Conservation (phyloP, 225 moss, liverwort and hornwort species). For the Takakia lepidozioides region DNA sequence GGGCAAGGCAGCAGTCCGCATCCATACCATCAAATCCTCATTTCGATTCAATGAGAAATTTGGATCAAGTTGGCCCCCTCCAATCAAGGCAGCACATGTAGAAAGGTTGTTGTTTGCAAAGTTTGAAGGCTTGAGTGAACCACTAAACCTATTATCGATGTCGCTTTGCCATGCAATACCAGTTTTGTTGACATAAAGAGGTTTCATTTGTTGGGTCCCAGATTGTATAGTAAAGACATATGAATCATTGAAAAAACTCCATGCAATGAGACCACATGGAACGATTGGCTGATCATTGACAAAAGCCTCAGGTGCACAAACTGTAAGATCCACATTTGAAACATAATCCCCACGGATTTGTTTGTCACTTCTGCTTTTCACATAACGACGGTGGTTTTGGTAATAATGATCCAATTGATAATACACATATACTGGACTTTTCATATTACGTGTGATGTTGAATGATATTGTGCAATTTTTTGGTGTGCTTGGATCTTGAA, state of each 20-base stretch:
- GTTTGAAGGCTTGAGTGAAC: conserved; percentile 25
- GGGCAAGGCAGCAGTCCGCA: conserved; percentile 35
- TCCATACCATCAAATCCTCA: conserved; percentile 43
- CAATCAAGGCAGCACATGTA: conserved; percentile 9
- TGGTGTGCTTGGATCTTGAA: conserved; percentile 13
- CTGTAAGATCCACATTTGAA: conserved; percentile 1
- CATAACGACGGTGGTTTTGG: conserved; percentile 82
- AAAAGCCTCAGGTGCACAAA: conserved; percentile 55
- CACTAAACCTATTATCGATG: conserved; percentile 41
- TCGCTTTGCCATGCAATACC: conserved; percentile 77
- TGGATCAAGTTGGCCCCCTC: conserved; percentile 29
- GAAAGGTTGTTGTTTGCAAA: conserved; percentile 47
- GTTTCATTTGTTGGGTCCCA: too few relatives aligned
- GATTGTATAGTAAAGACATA: conserved; percentile 18
- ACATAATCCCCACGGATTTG: conserved; percentile 30
- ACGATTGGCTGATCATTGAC: conserved; percentile 32
- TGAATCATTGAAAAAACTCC: conserved; percentile 78
- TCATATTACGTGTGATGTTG: conserved; percentile 47
- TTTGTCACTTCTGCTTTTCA: conserved; percentile 49
- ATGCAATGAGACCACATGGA: conserved; percentile 87
- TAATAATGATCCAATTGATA: conserved; percentile 66
- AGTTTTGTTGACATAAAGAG: conserved; percentile 19
- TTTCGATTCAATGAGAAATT: conserved; percentile 23
- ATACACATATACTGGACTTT: conserved; percentile 53
- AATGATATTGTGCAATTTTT: conserved; percentile 24